Conservation (phyloP, 1,284 basidiomycete species). For the Somion occarium region DNA sequence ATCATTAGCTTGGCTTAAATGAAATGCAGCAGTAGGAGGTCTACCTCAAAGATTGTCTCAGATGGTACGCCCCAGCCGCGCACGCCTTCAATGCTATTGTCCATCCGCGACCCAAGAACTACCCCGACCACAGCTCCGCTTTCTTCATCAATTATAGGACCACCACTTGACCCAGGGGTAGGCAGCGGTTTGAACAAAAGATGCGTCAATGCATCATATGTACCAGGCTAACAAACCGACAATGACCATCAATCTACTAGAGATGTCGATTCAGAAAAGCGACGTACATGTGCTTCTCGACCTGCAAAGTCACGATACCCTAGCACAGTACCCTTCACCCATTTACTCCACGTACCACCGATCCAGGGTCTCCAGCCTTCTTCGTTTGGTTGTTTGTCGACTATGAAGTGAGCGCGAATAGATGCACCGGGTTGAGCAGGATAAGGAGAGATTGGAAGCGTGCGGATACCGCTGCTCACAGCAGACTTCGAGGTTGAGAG, state of each 20-base stretch:
- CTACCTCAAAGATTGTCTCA: constrained; percentile 64
- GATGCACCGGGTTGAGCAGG: constrained; percentile 47
- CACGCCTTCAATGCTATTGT: constrained; percentile 50
- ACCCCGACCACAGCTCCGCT: constrained; percentile 66
- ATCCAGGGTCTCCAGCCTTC: constrained; percentile 49
- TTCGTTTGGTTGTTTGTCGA: constrained; percentile 36
- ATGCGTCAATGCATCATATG: constrained; percentile 63
- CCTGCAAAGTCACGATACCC: constrained; percentile 61
- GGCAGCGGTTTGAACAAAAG: constrained; percentile 55
- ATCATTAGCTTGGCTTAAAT: background rate
- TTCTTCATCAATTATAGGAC: constrained; percentile 62
- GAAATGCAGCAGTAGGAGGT: constrained; percentile 12
- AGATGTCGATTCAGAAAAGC: constrained; percentile 1
- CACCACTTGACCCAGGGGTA: constrained; percentile 66
- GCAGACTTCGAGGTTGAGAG: constrained; percentile 30
- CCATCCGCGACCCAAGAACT: constrained; percentile 60
- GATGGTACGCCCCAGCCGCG: constrained; percentile 68
- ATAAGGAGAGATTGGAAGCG: constrained; percentile 67
- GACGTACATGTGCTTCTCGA: constrained; percentile 48
- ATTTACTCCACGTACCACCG: constrained; percentile 46
- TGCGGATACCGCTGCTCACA: constrained; percentile 21
- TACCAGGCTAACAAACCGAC: constrained; percentile 62
- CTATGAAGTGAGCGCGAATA: constrained; percentile 55
- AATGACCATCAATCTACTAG: background rate
- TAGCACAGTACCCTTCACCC: constrained; percentile 46